Conservation (phyloP, 2,329 filamentous ascomycete genomes). For the Leptographium radiaticola region DNA sequence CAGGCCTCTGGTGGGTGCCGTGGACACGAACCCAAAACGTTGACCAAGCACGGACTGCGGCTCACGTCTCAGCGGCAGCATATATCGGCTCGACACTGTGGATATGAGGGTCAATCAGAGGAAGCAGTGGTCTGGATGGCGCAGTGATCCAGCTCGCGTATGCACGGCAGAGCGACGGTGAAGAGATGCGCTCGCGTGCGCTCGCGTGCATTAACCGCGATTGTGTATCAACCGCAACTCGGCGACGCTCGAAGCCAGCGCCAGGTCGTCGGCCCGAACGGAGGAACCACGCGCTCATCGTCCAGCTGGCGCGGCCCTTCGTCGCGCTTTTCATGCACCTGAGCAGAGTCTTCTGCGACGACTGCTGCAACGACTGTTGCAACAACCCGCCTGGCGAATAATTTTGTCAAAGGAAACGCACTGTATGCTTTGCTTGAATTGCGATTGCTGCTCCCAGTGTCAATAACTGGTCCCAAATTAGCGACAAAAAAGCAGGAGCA, state of each 20-base stretch:
- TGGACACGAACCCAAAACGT: conserved; percentile 34
- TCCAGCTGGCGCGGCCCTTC: conserved; percentile 19
- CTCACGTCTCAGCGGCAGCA: conserved; percentile 17
- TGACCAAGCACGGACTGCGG: conserved; percentile 33
- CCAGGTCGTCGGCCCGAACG: conserved; percentile 12
- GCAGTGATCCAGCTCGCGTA: conserved; percentile 25
- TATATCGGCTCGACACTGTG: conserved; percentile 11
- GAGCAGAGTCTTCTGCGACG: conserved; percentile 9
- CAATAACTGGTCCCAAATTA: no score
- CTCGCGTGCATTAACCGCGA: conserved; percentile 15
- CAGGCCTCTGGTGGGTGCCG: conserved; percentile 36
- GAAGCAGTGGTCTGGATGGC: conserved; percentile 11
- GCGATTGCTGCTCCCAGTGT: no score
- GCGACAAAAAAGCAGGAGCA: no score
- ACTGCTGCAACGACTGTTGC: conserved; percentile 15
- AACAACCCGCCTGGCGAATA: conserved; percentile 19
- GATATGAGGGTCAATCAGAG: neutral
- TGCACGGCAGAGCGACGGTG: conserved; percentile 17
- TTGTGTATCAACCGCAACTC: conserved; percentile 6
- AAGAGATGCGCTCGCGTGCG: conserved; percentile 11
- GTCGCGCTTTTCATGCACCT: conserved; percentile 15
- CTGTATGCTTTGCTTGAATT: no score
- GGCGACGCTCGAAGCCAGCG: conserved; percentile 12
- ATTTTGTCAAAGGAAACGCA: conserved; percentile 9
- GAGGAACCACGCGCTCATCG: conserved; percentile 17